A percentile compares a stretch with the other conserved stretches of the same genome.
These are phyloP conservation scores for Mycena polygramma DNA, from an alignment of 768 basidiomycete genomes.

Conservation along the genomic window DNA sequence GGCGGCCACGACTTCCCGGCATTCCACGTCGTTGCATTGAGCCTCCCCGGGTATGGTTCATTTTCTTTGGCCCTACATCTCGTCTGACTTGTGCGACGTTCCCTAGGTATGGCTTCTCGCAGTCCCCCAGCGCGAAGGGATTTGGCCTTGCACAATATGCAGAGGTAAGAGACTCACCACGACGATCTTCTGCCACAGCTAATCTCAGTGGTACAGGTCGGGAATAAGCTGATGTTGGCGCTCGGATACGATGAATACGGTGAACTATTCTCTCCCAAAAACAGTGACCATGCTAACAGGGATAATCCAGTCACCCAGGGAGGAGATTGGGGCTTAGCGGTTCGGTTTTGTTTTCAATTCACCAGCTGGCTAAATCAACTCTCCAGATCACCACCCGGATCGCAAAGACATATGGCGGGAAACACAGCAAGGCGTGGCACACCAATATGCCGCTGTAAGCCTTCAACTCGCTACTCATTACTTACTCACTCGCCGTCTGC, in stretches of 20 bases:
- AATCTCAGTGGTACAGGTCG: background rate
- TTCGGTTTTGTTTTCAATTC: background rate
- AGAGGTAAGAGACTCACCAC: slow-evolving; percentile 48
- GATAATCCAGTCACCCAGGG: slow-evolving; percentile 5
- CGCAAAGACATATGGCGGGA: slow-evolving; percentile 21
- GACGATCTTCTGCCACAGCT: background rate
- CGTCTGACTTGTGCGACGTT: too few relatives aligned
- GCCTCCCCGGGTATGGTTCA: slow-evolving; percentile 76
- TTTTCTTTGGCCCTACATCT: too few relatives aligned
- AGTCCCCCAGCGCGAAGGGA: slow-evolving; percentile 64
- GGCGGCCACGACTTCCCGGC: slow-evolving; percentile 58
- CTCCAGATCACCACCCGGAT: slow-evolving; percentile 20
- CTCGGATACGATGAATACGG: slow-evolving; percentile 24
- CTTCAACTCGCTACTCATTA: background rate
- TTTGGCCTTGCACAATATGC: slow-evolving; percentile 61
- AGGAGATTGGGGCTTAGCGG: slow-evolving; percentile 7
- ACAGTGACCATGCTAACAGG: background rate
- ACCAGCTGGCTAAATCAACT: background rate
- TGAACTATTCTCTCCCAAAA: background rate
- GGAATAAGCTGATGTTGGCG: background rate
- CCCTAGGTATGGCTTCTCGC: slow-evolving; percentile 16
- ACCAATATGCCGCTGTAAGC: slow-evolving; percentile 20
- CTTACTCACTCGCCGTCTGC: background rate
- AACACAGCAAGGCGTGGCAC: slow-evolving; percentile 27
- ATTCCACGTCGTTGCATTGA: slow-evolving; percentile 73